A percentile compares a stretch with the other conserved stretches of the same genome.
These are phyloP conservation scores for Xylaria sp. DNA, from an alignment of 2,329 filamentous ascomycete genomes.

Conservation along the genomic window DNA sequence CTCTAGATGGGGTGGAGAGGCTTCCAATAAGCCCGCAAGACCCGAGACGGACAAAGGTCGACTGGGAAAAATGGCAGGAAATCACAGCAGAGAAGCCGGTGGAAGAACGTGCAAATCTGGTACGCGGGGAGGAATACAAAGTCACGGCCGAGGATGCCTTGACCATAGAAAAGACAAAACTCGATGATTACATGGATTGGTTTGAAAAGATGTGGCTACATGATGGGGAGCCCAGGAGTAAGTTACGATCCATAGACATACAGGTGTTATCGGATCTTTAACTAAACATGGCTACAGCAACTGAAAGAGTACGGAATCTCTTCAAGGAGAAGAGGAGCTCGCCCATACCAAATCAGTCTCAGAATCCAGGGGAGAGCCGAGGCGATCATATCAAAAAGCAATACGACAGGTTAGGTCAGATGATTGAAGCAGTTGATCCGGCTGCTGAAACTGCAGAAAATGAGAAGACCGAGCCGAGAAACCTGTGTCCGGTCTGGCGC, in stretches of 20 bases:
- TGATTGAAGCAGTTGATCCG: slow-evolving; percentile 36
- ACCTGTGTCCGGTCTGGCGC: slow-evolving; percentile 51
- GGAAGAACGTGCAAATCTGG: slow-evolving; percentile 39
- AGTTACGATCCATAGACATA: slow-evolving; percentile 20
- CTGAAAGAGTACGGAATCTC: slow-evolving; percentile 43
- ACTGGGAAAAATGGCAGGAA: slow-evolving; percentile 78
- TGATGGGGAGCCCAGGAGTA: slow-evolving; percentile 55
- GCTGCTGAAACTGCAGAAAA: slow-evolving; percentile 31
- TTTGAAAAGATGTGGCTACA: slow-evolving; percentile 74
- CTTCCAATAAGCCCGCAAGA: slow-evolving; percentile 63
- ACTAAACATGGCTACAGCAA: slow-evolving; percentile 34
- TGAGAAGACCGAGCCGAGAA: slow-evolving; percentile 44
- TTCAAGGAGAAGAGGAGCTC: slow-evolving; percentile 41
- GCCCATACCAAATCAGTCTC: slow-evolving; percentile 11
- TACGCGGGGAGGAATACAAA: slow-evolving; percentile 48
- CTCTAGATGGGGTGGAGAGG: slow-evolving; percentile 71
- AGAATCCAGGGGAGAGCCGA: slow-evolving; percentile 6
- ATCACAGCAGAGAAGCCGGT: slow-evolving; percentile 55
- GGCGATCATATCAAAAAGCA: slow-evolving; percentile 33
- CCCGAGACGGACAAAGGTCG: slow-evolving; percentile 68
- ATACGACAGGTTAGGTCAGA: slow-evolving; percentile 41
- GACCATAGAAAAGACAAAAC: slow-evolving; percentile 65
- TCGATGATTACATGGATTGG: slow-evolving; percentile 84
- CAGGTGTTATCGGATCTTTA: not conserved
- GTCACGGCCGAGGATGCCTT: slow-evolving; percentile 49